Conservation (phyloP, 2,329 filamentous ascomycete genomes). For the Penicillium frequentans region DNA sequence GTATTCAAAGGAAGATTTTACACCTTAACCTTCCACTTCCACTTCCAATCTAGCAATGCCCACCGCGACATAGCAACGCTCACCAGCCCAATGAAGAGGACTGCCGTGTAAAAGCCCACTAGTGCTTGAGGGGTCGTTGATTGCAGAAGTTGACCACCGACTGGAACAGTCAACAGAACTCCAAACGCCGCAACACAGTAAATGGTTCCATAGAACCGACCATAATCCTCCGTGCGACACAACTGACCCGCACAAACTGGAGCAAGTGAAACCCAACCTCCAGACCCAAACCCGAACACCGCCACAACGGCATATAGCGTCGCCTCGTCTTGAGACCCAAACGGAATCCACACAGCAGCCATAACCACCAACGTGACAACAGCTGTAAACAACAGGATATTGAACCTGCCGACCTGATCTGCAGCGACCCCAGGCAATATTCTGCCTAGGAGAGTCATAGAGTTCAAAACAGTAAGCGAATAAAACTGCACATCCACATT, state of each 20-base stretch:
- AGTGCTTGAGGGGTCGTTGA: slow-evolving; percentile 46
- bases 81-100: slow-evolving; percentile 38
- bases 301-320: slow-evolving; percentile 48
- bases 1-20: background rate
- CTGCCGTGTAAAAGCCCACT: slow-evolving; percentile 48
- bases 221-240: slow-evolving; percentile 50
- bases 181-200: slow-evolving; percentile 50
- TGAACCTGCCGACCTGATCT: slow-evolving; percentile 49
- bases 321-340: slow-evolving; percentile 40
- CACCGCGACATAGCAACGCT: slow-evolving; percentile 33
- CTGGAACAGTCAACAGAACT: slow-evolving; percentile 47
- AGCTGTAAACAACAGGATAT: slow-evolving; percentile 42
- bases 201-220: slow-evolving; percentile 49
- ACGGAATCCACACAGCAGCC: slow-evolving; percentile 47
- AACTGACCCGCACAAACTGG: slow-evolving; percentile 50
- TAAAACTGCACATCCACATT: slow-evolving; percentile 44
- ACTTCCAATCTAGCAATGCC: slow-evolving; percentile 39
- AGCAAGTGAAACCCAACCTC: slow-evolving; percentile 48
- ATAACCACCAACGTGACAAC: slow-evolving; percentile 42
- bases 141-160: slow-evolving; percentile 49
- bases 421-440: slow-evolving; percentile 46
- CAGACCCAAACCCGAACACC: slow-evolving; percentile 52
- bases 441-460: slow-evolving; percentile 45
- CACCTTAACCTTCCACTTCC: slow-evolving; percentile 40
- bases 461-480: slow-evolving; percentile 48